Conservation (phyloP, 306 rosid genomes). For the Lagenaria siceraria region DNA sequence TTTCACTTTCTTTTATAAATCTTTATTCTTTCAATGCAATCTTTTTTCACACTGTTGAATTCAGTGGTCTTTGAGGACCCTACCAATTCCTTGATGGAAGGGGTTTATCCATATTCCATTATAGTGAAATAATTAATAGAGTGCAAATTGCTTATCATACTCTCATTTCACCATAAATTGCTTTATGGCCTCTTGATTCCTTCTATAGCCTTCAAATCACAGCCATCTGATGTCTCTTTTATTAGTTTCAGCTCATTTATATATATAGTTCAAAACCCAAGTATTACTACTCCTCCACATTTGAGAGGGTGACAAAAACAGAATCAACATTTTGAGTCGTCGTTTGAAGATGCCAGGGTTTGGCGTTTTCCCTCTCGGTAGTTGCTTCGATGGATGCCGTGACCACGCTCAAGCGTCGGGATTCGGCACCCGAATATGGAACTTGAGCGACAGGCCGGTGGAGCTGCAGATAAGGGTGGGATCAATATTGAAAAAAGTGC, state of each 20-base stretch:
- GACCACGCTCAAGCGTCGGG: slow-evolving; percentile 58
- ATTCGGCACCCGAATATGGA: slow-evolving; percentile 82
- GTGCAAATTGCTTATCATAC: slow-evolving; percentile 2
- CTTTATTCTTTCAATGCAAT: not conserved
- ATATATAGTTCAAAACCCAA: slow-evolving; percentile 18
- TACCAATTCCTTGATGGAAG: slow-evolving; percentile 39
- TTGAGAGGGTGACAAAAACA: not conserved
- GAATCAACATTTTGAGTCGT: not conserved
- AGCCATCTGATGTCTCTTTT: not conserved
- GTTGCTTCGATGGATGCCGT: slow-evolving; percentile 70
- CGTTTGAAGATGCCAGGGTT: slow-evolving; percentile 18
- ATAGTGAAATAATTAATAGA: not conserved
- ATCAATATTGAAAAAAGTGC: slow-evolving; percentile 64
- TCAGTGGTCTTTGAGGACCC: slow-evolving; percentile 20
- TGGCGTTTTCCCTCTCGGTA: slow-evolving; percentile 34
- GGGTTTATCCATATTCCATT: slow-evolving; percentile 20
- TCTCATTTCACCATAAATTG: not conserved
- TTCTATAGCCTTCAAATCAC: not conserved
- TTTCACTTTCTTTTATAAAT: not conserved
- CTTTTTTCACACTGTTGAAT: slow-evolving; percentile 20
- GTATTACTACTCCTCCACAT: not conserved
- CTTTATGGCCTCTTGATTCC: not conserved
- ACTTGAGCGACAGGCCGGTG: slow-evolving; percentile 68
- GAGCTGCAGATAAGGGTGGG: slow-evolving; percentile 96
- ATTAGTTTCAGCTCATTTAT: slow-evolving; percentile 10